Percentiles rank a stretch among this genome's conserved stretches.
phyloP scores from a whole-genome alignment of 306 rosid species.

The Leucaena leucocephala region DNA sequence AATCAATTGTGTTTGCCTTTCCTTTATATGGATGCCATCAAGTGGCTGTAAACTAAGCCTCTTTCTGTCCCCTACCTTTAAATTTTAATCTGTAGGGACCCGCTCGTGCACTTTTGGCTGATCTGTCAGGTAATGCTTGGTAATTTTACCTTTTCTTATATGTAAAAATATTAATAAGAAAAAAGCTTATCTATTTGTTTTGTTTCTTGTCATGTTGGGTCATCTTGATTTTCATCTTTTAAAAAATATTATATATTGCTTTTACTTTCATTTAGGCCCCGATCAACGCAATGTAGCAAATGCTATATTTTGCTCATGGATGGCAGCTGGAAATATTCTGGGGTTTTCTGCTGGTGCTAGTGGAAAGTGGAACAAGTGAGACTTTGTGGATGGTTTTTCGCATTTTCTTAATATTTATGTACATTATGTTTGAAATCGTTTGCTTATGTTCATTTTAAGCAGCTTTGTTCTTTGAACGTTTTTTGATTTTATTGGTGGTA shows the following conservation, averaged over 20 bases:
- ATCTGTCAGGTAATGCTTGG: constrained; percentile 70
- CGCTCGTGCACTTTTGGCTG: constrained; percentile 99
- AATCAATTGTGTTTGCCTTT: constrained; percentile 28
- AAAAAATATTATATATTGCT: constrained; percentile 9
- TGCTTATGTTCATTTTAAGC: background rate
- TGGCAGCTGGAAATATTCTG: constrained; percentile 97
- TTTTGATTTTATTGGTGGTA: constrained; percentile 4
- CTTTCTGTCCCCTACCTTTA: constrained; percentile 10
- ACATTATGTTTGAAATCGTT: background rate
- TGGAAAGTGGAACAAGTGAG: constrained; percentile 94
- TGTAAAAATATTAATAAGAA: background rate
- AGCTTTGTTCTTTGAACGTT: background rate
- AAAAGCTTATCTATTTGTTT: background rate
- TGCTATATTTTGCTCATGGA: constrained; percentile 98
- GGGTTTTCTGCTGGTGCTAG: constrained; percentile 98
- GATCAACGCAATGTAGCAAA: constrained; percentile 91
- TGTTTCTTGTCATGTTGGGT: constrained; percentile 30
- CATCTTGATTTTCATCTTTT: constrained; percentile 32
- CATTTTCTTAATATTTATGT: constrained; percentile 26
- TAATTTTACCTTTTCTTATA: constrained; percentile 4
- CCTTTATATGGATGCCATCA: constrained; percentile 19
- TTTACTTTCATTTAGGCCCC: constrained; percentile 60
- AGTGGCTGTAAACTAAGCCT: constrained; percentile 21
- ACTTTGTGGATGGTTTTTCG: constrained; percentile 13
- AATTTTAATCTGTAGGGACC: constrained; percentile 76